Evolutionary conservation across 2,329 filamentous ascomycete genomes (phyloP), one percentile per base, ranked within the genome.

Genomic region (Penicillium sp.): DNA sequence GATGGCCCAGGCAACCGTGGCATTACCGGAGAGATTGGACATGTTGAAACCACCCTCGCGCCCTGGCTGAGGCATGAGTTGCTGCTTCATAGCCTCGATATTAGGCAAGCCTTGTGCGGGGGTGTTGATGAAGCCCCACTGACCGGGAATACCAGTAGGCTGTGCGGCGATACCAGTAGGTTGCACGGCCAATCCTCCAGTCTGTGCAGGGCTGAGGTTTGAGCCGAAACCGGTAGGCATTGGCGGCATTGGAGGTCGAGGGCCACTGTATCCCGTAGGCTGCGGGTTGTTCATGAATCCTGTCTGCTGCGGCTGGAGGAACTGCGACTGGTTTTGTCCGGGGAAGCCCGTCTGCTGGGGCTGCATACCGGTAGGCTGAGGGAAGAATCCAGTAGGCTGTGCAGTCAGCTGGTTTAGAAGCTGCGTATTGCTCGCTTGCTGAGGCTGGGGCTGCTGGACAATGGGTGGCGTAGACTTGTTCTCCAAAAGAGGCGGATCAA

Each of bases 121-220:
- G 1, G 90, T 88, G 70, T 98, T 98, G 28, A 97, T 93, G 47
- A 97, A 82, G n/a, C 93, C 93, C 93, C 93, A 98, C 67, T 97
- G 93, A 12, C 93, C 93, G 5, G 93, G 92, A 31, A 83, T 77
- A 9, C 93, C 93, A 2, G 93, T 98, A 4, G 93, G 93, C 67
- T 98, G 93, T n/a, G 90, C 84, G 62, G 95, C 92, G 55, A 98
- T 71, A 2, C 81, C 78, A 42, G 93, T 98, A 4, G 93, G 93
- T 66, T 97, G 93, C 15, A 89, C 84, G 63, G 95, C 93, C 54
- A 98, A 71, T 5, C 79, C 87, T 37, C 87, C 87, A 39, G 87
- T 87, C 60, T 79, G 80, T 38, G 69, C 79, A 42, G 82, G 83
- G 20, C 77, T 80, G 41, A 83, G 72, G 56, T 64, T 80, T 70